Percentiles rank a stretch among this genome's conserved stretches.
Conservation (phyloP, 768 basidiomycete genomes). For the Mycena rosella region DNA sequence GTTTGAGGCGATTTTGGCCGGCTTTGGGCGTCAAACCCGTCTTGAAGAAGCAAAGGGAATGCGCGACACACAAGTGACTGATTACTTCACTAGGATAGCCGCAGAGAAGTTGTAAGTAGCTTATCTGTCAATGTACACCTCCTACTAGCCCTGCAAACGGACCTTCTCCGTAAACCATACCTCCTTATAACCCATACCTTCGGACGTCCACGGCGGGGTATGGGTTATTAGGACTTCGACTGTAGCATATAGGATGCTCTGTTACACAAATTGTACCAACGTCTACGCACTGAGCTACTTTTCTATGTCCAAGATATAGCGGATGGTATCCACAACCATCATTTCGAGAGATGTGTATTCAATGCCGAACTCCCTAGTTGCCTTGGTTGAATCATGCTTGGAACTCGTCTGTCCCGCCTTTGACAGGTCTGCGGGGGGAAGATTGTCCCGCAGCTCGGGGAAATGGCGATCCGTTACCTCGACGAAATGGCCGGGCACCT, state of each 20-base stretch:
- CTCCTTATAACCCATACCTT: slow-evolving; percentile 9
- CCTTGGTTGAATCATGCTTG: slow-evolving; percentile 27
- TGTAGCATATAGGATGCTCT: no score
- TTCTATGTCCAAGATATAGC: slow-evolving; percentile 1
- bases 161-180: background rate
- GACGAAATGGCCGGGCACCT: slow-evolving; percentile 26
- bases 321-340: slow-evolving; percentile 21
- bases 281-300: background rate
- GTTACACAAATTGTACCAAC: no score
- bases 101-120: no score
- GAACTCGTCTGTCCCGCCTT: background rate
- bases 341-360: slow-evolving; percentile 17
- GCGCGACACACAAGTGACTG: no score
- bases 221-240: slow-evolving; percentile 15
- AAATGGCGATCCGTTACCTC: slow-evolving; percentile 24
- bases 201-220: slow-evolving; percentile 3
- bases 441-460: slow-evolving; percentile 22
- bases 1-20: background rate
- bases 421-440: slow-evolving; percentile 13
- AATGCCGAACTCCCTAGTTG: slow-evolving; percentile 22
- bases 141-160: background rate
- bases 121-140: background rate
- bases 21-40: no score
- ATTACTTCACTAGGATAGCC: no score
- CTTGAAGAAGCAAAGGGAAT: no score